phyloP scores from a whole-genome alignment of 1,284 basidiomycete genomes.

The Dichomitus squalens region DNA sequence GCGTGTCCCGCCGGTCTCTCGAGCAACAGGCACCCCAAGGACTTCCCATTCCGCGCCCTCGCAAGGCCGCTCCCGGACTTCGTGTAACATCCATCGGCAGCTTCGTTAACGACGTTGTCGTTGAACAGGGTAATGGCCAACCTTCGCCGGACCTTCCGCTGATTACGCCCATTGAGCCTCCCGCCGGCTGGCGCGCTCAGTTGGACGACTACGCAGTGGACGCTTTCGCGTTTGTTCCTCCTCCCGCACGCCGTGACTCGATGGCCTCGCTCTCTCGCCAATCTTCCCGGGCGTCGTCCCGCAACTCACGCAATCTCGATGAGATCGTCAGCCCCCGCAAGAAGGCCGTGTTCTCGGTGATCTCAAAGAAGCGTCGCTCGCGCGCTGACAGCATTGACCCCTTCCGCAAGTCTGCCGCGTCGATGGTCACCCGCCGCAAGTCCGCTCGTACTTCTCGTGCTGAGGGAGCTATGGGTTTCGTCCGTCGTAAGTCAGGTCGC shows the following conservation, averaged over 20 bases:
- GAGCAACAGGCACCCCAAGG: neutral
- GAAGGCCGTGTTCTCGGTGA: neutral
- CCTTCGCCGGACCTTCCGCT: conserved; percentile 17
- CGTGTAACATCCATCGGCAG: neutral
- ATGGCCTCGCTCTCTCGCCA: conserved; percentile 22
- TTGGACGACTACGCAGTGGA: neutral
- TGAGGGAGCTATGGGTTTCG: neutral
- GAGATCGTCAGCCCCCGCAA: conserved; percentile 2
- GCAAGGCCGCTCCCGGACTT: neutral
- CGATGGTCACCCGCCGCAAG: conserved; percentile 13
- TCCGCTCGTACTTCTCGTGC: conserved; percentile 2
- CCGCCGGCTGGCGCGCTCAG: conserved; percentile 11
- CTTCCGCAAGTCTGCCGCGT: conserved; percentile 17
- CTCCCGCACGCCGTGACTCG: conserved; percentile 18
- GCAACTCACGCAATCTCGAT: conserved; percentile 17
- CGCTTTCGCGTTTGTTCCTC: neutral
- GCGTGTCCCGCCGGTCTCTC: conserved; percentile 7
- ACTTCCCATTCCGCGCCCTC: neutral
- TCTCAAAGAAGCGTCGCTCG: conserved; percentile 20
- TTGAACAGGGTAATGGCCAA: conserved; percentile 14
- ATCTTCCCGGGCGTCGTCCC: conserved; percentile 20
- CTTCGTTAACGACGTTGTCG: conserved; percentile 7
- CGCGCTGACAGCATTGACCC: conserved; percentile 25
- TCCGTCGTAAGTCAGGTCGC: conserved; percentile 14
- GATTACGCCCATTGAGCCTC: conserved; percentile 15